These are phyloP conservation scores for Yarrowia sp. DNA, from an alignment of 805 yeast species.

Conservation along the genomic window DNA sequence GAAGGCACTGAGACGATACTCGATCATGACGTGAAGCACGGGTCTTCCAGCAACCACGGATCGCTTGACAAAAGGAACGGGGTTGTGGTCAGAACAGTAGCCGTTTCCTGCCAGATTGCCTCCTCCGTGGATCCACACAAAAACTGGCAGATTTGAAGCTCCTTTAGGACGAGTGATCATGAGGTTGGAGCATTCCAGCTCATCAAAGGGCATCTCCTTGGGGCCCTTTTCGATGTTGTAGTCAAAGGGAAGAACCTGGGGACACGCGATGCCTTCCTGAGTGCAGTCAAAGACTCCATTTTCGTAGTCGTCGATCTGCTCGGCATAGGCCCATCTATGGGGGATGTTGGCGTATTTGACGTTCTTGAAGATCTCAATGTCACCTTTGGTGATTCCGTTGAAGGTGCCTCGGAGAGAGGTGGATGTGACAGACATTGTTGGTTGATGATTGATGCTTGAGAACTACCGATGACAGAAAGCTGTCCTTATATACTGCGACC, in stretches of 20 bases:
- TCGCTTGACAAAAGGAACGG: neutral
- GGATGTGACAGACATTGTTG: neutral
- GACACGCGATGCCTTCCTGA: neutral
- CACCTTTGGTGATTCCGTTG: neutral
- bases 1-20: neutral
- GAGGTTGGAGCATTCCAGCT: neutral
- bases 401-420: neutral
- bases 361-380: neutral
- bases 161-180: slow-evolving; percentile 7
- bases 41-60: neutral
- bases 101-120: slow-evolving; percentile 2
- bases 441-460: neutral
- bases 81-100: neutral
- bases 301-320: slow-evolving; percentile 4
- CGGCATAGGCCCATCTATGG: slow-evolving; percentile 7
- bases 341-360: slow-evolving; percentile 1
- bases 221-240: slow-evolving; percentile 3
- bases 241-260: neutral
- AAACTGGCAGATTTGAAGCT: neutral
- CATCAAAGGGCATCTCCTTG: neutral
- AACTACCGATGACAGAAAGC: neutral
- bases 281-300: neutral
- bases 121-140: slow-evolving; percentile 18
- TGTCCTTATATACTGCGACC: neutral
- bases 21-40: neutral